Base-by-base conservation (phyloP, 768 basidiomycete genomes). In the Mycena floridula region DNA sequence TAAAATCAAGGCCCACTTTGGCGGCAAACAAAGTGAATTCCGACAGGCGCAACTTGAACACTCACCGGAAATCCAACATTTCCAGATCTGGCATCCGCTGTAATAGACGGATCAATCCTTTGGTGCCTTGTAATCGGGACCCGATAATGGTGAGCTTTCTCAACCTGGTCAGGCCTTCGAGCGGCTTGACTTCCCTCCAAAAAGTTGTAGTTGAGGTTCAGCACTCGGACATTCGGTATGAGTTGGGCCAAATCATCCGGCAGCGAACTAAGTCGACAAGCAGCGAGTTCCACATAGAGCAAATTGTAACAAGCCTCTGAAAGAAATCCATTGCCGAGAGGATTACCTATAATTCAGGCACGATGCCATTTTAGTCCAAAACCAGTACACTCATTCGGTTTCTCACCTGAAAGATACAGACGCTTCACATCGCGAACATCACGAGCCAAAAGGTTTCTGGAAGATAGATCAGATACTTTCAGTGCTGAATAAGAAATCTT, bases 171-270 rank as follows among this genome's bases (percentile, higher is more conserved):
- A 97, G 72, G 11, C 88, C 90, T 42, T 75, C 74, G 46, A 99
- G 69, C 40, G 70, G n/a, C 64, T 50, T 74, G 63, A 43, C 79
- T 65, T 55, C 88, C 82, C 54, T 92, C 81, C 61, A 98, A 59
- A 63, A 94, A 97, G 63, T 98, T 98, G 73, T 96, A 95, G 73
- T 98, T 95, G 52, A 97, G 77, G 71, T 97, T 97, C 65, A 98
- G 69, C 48, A 83, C 83, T 44, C 92, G 82, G 56, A 97, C 65
- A 63, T 94, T 96, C 25, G 96, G 95, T 39, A 82, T 68, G 44
- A 87, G 64, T 37, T 58, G 58, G 43, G 75, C 73, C 53, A 96
- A 68, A 32, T 78, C 74, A 52, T 62, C 55, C n/a, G 94, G 94
- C 40, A 96, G 77, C 43, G 54, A 54, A 26, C 79, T 82, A 50